These are phyloP conservation scores for Trifolium dubium DNA, from an alignment of 306 rosid species.

Conservation along the genomic window DNA sequence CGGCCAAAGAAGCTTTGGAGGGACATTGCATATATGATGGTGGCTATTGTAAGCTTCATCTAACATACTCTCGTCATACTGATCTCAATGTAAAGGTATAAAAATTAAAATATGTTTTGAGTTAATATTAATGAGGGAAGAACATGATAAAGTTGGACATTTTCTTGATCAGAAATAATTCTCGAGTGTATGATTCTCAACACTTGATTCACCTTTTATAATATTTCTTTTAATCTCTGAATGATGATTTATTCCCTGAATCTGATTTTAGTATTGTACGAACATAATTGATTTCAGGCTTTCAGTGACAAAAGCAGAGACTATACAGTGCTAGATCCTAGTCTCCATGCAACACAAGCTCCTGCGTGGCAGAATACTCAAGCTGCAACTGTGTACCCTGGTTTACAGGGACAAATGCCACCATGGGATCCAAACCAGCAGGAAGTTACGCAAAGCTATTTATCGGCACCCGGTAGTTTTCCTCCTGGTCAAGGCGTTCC, in stretches of 20 bases:
- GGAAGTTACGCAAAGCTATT: slow-evolving; percentile 54
- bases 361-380: slow-evolving; percentile 47
- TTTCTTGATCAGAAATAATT: slow-evolving; percentile 61
- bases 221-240: slow-evolving; percentile 25
- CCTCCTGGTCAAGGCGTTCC: slow-evolving; percentile 63
- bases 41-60: slow-evolving; percentile 99
- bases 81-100: slow-evolving; percentile 99
- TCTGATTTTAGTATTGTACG: slow-evolving; percentile 35
- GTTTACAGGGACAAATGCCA: slow-evolving; percentile 55
- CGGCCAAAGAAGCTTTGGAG: slow-evolving; percentile 87
- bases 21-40: slow-evolving; percentile 99
- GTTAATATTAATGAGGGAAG: slow-evolving; percentile 66
- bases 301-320: slow-evolving; percentile 86
- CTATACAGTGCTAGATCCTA: slow-evolving; percentile 45
- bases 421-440: slow-evolving; percentile 73
- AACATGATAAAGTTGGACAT: slow-evolving; percentile 52
- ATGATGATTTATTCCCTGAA: slow-evolving; percentile 2
- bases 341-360: slow-evolving; percentile 37
- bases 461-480: slow-evolving; percentile 54
- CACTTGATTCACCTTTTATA: slow-evolving; percentile 51
- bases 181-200: slow-evolving; percentile 70
- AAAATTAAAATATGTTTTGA: slow-evolving; percentile 52
- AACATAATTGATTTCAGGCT: slow-evolving; percentile 53
- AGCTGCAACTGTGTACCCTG: slow-evolving; percentile 49
- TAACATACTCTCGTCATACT: slow-evolving; percentile 99